phyloP scores from a whole-genome alignment of 208 protist genomes.

The Trypanosoma avium region DNA sequence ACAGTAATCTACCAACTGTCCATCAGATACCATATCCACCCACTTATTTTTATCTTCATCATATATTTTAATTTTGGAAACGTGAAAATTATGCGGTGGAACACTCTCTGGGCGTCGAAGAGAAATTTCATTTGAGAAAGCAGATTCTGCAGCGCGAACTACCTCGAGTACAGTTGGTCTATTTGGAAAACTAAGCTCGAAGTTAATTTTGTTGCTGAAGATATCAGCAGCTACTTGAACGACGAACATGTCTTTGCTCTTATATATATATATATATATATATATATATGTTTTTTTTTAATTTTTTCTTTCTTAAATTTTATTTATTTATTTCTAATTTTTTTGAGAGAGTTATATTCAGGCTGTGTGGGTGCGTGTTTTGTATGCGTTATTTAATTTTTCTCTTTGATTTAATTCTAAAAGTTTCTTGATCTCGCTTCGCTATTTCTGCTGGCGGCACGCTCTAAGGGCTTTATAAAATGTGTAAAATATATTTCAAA shows the following conservation, averaged over 20 bases:
- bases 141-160: slow-evolving; percentile 47
- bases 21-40: slow-evolving; percentile 79
- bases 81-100: slow-evolving; percentile 78
- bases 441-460: neutral
- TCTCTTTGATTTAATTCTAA: too few species aligned
- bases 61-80: slow-evolving; percentile 87
- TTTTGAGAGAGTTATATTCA: too few species aligned
- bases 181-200: slow-evolving; percentile 82
- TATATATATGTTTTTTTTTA: slow-evolving; percentile 1
- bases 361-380: too few species aligned
- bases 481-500: too few species aligned
- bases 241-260: slow-evolving; percentile 57
- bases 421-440: neutral
- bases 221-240: slow-evolving; percentile 88
- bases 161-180: slow-evolving; percentile 72
- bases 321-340: neutral
- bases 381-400: too few species aligned
- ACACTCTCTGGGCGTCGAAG: slow-evolving; percentile 67
- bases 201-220: slow-evolving; percentile 90
- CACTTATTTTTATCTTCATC: slow-evolving; percentile 88
- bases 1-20: slow-evolving; percentile 78
- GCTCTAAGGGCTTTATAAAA: too few species aligned
- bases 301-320: neutral
- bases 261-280: neutral
- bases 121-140: slow-evolving; percentile 81